Percentiles rank a stretch among this genome's conserved stretches.
These are phyloP conservation scores for Daphne laureola DNA, from an alignment of 441 rosid species.

Conservation along the genomic window DNA sequence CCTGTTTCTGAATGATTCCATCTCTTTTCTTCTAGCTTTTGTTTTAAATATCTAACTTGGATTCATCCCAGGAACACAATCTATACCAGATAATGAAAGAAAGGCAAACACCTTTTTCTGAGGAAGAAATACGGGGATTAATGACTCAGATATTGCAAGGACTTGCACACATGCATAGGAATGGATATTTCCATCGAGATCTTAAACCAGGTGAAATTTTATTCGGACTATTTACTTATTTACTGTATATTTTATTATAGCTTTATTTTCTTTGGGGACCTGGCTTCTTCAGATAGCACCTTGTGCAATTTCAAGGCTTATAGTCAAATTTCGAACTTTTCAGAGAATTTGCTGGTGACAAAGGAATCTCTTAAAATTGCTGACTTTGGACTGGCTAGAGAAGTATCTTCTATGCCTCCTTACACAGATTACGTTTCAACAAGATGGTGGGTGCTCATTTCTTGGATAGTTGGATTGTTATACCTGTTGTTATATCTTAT, in stretches of 20 bases:
- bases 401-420: conserved; percentile 65
- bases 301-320: conserved; percentile 10
- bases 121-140: conserved; percentile 44
- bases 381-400: conserved; percentile 75
- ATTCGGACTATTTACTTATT: neutral
- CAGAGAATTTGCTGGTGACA: conserved; percentile 68
- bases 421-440: conserved; percentile 79
- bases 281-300: neutral
- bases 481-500: neutral
- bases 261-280: conserved; percentile 4
- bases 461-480: conserved; percentile 3
- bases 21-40: neutral
- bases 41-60: conserved; percentile 16
- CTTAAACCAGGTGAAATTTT: conserved; percentile 51
- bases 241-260: conserved; percentile 6
- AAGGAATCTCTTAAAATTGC: conserved; percentile 57
- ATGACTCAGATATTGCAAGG: conserved; percentile 66
- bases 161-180: conserved; percentile 61
- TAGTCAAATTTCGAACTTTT: conserved; percentile 10
- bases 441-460: conserved; percentile 42
- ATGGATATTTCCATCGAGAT: conserved; percentile 65
- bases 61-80: conserved; percentile 42
- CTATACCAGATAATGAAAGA: conserved; percentile 61
- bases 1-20: neutral
- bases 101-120: conserved; percentile 38